Percentiles rank a stretch among this genome's conserved stretches.
phyloP scores from a whole-genome alignment of 2,329 filamentous ascomycete species.

The Shiraia sp. region DNA sequence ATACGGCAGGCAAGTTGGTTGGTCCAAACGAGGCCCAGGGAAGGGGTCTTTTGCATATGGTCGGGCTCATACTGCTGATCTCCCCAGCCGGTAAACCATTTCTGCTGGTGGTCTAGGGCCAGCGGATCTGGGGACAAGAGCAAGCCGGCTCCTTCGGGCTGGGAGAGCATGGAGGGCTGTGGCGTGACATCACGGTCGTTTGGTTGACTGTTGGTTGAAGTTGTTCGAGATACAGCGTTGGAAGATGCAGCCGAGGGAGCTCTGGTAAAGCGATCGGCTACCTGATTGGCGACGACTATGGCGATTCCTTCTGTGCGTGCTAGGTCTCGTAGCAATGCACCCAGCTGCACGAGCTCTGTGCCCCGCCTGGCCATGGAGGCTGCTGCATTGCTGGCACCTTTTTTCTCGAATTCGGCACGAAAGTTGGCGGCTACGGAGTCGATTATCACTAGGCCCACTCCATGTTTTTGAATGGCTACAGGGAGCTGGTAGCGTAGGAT shows the following conservation, averaged over 20 bases:
- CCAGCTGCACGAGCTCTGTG: slow-evolving; percentile 75
- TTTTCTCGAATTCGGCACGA: slow-evolving; percentile 81
- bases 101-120: slow-evolving; percentile 83
- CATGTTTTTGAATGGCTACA: slow-evolving; percentile 74
- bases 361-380: slow-evolving; percentile 72
- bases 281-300: slow-evolving; percentile 92
- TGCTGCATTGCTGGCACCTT: slow-evolving; percentile 42
- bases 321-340: slow-evolving; percentile 73
- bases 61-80: slow-evolving; percentile 53
- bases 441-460: slow-evolving; percentile 79
- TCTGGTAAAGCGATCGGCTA: slow-evolving; percentile 78
- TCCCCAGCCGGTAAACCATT: slow-evolving; percentile 96
- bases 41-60: slow-evolving; percentile 72
- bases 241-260: slow-evolving; percentile 22
- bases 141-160: slow-evolving; percentile 21
- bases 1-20: slow-evolving; percentile 85
- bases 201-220: slow-evolving; percentile 34
- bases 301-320: slow-evolving; percentile 76
- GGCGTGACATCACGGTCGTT: slow-evolving; percentile 16
- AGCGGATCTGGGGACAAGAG: slow-evolving; percentile 60
- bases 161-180: slow-evolving; percentile 13
- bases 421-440: slow-evolving; percentile 97
- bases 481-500: slow-evolving; percentile 92
- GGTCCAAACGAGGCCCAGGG: slow-evolving; percentile 86
- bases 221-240: slow-evolving; percentile 30